A percentile compares a stretch with the other conserved stretches of the same genome.
Evolutionary conservation across 2,329 filamentous ascomycete species (phyloP).

Genomic region (Gaeumannomyces sp.): DNA sequence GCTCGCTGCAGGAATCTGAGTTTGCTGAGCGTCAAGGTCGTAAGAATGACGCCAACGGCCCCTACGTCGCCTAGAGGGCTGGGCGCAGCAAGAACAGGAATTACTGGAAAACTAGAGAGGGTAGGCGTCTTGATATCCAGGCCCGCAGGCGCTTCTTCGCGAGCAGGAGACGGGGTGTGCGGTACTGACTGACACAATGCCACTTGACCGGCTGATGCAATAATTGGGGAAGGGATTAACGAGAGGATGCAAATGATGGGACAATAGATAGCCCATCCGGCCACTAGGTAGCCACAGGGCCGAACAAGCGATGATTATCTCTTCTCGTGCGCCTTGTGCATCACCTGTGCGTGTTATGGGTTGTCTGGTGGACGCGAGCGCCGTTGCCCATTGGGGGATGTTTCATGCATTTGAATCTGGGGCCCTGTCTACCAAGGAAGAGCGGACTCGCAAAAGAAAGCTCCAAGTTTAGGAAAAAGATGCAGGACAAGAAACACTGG

Average conservation of each 20-base stretch:
- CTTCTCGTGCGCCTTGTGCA: neutral
- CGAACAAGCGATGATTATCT: neutral
- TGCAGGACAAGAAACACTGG: no score
- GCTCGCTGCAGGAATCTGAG: slow-evolving; percentile 56
- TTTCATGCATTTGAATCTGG: no score
- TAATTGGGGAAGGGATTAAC: neutral
- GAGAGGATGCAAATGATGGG: neutral
- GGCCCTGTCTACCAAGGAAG: no score
- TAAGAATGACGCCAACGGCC: slow-evolving; percentile 5
- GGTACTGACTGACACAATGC: neutral
- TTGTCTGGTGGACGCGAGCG: no score
- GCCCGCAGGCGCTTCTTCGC: neutral
- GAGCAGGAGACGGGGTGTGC: no score
- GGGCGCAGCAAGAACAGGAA: neutral
- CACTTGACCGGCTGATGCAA: neutral
- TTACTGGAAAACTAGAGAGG: neutral
- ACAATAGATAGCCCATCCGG: neutral
- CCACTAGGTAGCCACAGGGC: neutral
- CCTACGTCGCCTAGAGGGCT: neutral
- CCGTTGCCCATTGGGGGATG: no score
- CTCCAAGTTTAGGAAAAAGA: no score
- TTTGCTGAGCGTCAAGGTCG: slow-evolving; percentile 6
- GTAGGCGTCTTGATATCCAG: neutral
- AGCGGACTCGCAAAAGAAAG: no score
- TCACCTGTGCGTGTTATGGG: no score